Base-by-base conservation (phyloP, 164 flowering plant genomes). In the Sedum album region DNA sequence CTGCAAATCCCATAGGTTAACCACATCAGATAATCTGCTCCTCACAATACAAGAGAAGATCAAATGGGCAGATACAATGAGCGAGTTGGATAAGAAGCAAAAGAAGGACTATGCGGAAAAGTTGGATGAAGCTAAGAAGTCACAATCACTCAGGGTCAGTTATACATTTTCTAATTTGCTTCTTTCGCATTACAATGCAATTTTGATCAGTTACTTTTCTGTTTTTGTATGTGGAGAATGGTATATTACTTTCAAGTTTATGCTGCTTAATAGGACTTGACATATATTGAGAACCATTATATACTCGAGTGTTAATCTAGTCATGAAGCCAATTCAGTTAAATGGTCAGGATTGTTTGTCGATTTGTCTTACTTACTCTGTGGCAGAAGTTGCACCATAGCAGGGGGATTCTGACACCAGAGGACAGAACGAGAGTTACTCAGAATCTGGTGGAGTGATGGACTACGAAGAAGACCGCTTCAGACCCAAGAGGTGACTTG, bases 301-400 rank as follows among this genome's bases (percentile, higher is more conserved):
- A 11, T 15, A 41, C 46, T 7, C 15, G 46, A 11, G 46, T 49
- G 21, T 49, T 49, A 49, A 4, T 44, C 55, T 49, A 18, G 23
- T 18, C 5, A 44, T 44, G 49, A 44, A 44, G 49, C 49, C 5
- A 44, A 35, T 7, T 18, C 20, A 1, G 20, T 23, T n/a, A 69
- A 57, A 60, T 78, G 61, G 61, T 78, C 72, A 79, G 79, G 74
- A 84, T 79, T 86, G 79, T 82, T 75, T 74, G 93, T 89, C 91
- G 94, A 89, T 84, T 85, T 81, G 88, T 85, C 91, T 89, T 88
- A 90, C 98, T 88, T 93, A 93, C 96, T 46, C 82, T 84, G 81
- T 90, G 92, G 96, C 98, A 90, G 97, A 93, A 85, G 95, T 90
- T 83, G 76, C 90, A 82, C 79, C 84, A 89, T 88, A 86, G 96